Conservation (phyloP, 2,329 filamentous ascomycete species). For the Colletotrichum lindemuthianum region DNA sequence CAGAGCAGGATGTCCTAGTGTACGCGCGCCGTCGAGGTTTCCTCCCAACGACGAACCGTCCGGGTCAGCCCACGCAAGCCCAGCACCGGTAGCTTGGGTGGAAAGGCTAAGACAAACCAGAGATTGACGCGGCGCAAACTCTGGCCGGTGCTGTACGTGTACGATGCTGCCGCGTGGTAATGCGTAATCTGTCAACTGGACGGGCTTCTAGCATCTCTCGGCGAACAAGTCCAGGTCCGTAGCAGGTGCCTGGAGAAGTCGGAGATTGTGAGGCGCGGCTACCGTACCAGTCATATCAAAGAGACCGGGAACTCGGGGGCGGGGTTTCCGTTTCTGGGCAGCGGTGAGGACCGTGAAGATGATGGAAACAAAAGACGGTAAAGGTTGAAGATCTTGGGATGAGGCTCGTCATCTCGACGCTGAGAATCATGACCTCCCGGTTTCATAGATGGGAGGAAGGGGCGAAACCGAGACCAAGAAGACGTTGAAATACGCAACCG, state of each 20-base stretch:
- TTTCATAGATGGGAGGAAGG: conserved; percentile 22
- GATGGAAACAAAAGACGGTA: background rate
- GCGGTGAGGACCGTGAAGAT: conserved; percentile 5
- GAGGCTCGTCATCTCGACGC: conserved; percentile 25
- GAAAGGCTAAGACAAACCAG: background rate
- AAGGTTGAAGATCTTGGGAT: background rate
- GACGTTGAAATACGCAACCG: conserved; percentile 7
- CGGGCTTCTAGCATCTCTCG: background rate
- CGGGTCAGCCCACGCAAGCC: conserved; percentile 33
- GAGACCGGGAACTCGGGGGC: conserved; percentile 24
- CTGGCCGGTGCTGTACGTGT: background rate
- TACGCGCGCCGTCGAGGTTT: conserved; percentile 33
- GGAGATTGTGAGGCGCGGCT: conserved; percentile 7
- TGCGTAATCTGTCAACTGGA: too few species aligned
- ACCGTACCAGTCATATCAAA: conserved; percentile 9
- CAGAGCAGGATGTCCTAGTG: conserved; percentile 8
- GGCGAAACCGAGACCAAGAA: conserved; percentile 26
- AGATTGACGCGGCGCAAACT: conserved; percentile 10
- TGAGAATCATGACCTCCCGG: conserved; percentile 14
- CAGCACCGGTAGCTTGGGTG: conserved; percentile 2
- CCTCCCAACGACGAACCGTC: conserved; percentile 13
- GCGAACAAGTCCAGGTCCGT: background rate
- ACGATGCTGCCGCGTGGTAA: too few species aligned
- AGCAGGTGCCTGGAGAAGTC: background rate
- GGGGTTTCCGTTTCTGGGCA: conserved; percentile 10